Base-by-base conservation (phyloP, 2,329 filamentous ascomycete species). In the Colletotrichum tabaci region DNA sequence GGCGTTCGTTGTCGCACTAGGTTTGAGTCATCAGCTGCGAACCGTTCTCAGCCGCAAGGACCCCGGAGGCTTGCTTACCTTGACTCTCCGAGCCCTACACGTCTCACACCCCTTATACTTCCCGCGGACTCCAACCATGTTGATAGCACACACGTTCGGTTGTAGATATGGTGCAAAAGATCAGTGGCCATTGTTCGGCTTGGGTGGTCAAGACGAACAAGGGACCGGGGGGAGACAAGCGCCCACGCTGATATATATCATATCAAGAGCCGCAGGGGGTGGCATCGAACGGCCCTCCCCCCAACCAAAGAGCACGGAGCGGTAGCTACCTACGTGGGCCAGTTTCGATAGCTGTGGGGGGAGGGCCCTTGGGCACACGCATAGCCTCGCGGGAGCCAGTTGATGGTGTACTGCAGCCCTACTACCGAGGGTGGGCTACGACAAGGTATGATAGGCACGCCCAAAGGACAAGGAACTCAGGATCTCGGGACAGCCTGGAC, bases 31-130 rank as follows among this genome's bases (percentile, higher is more conserved):
- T 61, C 57, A 71, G 64, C 57, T 61, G 30, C n/a, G 26, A 56
- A 50, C 26, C 56, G 49, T 52, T 57, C 64, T 67, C 64, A 56
- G 62, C 52, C 62, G 46, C 47, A 30, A 12, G n/a, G 55, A 38
- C 18, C 62, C 47, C 35, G 38, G 44, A 52, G 44, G 30, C 30
- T 9, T 57, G 67, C 84, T 74, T 81, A 89, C 89, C 78, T 89
- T 90, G 72, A 91, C 89, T 78, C 90, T 85, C 62, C 89, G 82
- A 38, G 84, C 81, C 60, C 89, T 83, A 77, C 89, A 91, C 35
- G 89, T 91, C 79, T 90, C 89, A 80, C 89, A 91, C 47, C 89
- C 89, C 79, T 90, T 90, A 78, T 88, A 91, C 79, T 90, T 91
- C 62, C 89, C 89, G 47, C 88, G 85, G 69, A 91, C 89, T 64